These are phyloP conservation scores for Cerioporus squamosus DNA, from an alignment of 1,284 basidiomycete genomes.

Conservation along the genomic window DNA sequence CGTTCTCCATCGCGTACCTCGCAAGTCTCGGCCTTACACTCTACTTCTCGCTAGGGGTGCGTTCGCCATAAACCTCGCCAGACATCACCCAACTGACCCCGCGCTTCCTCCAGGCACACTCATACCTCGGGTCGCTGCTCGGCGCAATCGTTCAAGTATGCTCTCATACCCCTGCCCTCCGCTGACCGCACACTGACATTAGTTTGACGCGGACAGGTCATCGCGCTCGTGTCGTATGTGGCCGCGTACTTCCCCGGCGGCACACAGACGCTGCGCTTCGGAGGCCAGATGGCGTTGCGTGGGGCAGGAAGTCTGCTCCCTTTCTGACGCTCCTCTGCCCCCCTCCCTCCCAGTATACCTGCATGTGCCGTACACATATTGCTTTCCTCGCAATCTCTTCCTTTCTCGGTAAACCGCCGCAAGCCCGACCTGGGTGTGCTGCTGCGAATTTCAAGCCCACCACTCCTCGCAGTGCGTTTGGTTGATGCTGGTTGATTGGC, in stretches of 20 bases:
- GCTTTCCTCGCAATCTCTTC: not conserved
- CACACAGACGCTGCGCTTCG: slow-evolving; percentile 79
- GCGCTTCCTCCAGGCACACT: slow-evolving; percentile 58
- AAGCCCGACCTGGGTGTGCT: too few relatives aligned
- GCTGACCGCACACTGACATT: not conserved
- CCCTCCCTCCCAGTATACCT: not conserved
- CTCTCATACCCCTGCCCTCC: not conserved
- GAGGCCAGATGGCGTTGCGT: slow-evolving; percentile 80
- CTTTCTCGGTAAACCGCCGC: not conserved
- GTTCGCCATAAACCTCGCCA: slow-evolving; percentile 29
- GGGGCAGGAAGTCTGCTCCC: slow-evolving; percentile 83
- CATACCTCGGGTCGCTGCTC: slow-evolving; percentile 84
- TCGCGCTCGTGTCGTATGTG: slow-evolving; percentile 85
- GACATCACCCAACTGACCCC: not conserved
- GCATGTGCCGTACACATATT: slow-evolving; percentile 8
- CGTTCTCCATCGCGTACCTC: slow-evolving; percentile 88
- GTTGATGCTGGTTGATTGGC: not conserved
- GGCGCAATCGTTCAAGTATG: slow-evolving; percentile 77
- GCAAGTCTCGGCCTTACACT: slow-evolving; percentile 81
- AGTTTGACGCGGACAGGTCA: slow-evolving; percentile 50
- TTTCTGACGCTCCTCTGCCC: slow-evolving; percentile 50
- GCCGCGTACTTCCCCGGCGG: slow-evolving; percentile 93
- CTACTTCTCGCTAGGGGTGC: slow-evolving; percentile 86
- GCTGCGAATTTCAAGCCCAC: too few relatives aligned
- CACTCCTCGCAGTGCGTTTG: too few relatives aligned